Base-by-base conservation (phyloP, 192 early-diverging fungal species). In the Endogone sp. region DNA sequence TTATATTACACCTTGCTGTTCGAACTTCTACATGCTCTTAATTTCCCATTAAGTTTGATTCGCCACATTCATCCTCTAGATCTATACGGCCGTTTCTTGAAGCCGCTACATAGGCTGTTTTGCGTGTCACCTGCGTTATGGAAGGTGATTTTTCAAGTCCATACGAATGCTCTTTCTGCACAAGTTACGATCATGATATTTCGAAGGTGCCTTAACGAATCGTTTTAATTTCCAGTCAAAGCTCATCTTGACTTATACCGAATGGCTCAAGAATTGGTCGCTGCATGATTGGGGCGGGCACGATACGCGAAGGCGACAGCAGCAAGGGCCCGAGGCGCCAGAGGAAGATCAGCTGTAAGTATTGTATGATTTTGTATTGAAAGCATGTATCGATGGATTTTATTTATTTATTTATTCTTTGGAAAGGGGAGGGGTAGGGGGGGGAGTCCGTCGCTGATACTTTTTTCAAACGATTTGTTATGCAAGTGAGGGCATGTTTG, bases 261-360 rank as follows among this genome's bases (percentile, higher is more conserved):
- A 60, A 22, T 69, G 75, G 55, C 63, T 83, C 24, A 73, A 72
- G 56, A 71, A 74, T 55, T 86, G 84, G 84, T 71, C 75, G 4
- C 74, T 79, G 59, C 58, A 80, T 44, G 69, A 78, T 29, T 82
- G 78, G 79, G 61, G 57, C 3, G 66, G 73, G 23, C 79, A 77
- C 62, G 56, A 70, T 8, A 67, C 71, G n/a, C 44, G 72, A 28
- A 71, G 75, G 23, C 65, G 62, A 24, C 57, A 62, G 56, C 64
- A 71, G 20, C 68, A 58, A 20, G 62, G 69, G 3, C 60, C 74
- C 0, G 26, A 49, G 25, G 29, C 75, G n/a, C 67, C 63, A 2
- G 22, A 59, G 16, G 59, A 75, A 16, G 71, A 76, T 63, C 60
- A 56, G 62, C 16, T 67, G 76, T 76, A 73, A 65, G 70, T 65